These are phyloP conservation scores for Xylaria hypoxylon DNA, from an alignment of 2,329 filamentous ascomycete species.

Conservation along the genomic window DNA sequence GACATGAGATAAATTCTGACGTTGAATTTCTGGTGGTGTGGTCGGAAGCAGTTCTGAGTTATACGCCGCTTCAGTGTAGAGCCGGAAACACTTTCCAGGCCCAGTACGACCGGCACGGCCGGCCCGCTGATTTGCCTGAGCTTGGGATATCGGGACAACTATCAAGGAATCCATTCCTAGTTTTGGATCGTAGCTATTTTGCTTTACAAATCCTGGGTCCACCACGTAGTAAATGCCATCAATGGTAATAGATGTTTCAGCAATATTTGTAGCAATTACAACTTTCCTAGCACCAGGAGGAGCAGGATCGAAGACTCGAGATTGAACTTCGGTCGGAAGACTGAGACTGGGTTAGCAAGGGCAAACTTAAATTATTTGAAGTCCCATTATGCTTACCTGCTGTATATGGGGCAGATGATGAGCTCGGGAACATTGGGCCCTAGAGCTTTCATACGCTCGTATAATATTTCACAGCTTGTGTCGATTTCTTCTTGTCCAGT, in stretches of 20 bases:
- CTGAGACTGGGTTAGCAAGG: slow-evolving; percentile 55
- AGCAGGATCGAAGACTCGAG: slow-evolving; percentile 92
- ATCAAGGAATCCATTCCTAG: slow-evolving; percentile 97
- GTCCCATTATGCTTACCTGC: slow-evolving; percentile 51
- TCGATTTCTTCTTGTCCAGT: slow-evolving; percentile 99
- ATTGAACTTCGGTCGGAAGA: slow-evolving; percentile 92
- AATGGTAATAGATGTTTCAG: slow-evolving; percentile 97
- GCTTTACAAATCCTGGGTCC: slow-evolving; percentile 97
- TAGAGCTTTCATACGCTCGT: slow-evolving; percentile 94
- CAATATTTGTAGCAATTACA: slow-evolving; percentile 98
- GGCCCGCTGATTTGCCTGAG: slow-evolving; percentile 93
- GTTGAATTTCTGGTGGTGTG: slow-evolving; percentile 94
- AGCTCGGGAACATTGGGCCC: slow-evolving; percentile 92
- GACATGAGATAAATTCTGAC: slow-evolving; percentile 90
- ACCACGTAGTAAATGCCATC: slow-evolving; percentile 98
- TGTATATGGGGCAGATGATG: slow-evolving; percentile 95
- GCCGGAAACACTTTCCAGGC: slow-evolving; percentile 92
- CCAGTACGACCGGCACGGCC: slow-evolving; percentile 94
- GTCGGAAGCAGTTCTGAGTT: slow-evolving; percentile 98
- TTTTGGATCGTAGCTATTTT: slow-evolving; percentile 96
- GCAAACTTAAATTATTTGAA: not conserved
- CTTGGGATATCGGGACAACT: slow-evolving; percentile 95
- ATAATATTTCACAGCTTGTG: slow-evolving; percentile 90
- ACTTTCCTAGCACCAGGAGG: slow-evolving; percentile 89
- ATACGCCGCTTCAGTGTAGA: slow-evolving; percentile 96